Base-by-base conservation (phyloP, 1,139 yeast species). In the Yamadazyma pseudoaaseri region DNA sequence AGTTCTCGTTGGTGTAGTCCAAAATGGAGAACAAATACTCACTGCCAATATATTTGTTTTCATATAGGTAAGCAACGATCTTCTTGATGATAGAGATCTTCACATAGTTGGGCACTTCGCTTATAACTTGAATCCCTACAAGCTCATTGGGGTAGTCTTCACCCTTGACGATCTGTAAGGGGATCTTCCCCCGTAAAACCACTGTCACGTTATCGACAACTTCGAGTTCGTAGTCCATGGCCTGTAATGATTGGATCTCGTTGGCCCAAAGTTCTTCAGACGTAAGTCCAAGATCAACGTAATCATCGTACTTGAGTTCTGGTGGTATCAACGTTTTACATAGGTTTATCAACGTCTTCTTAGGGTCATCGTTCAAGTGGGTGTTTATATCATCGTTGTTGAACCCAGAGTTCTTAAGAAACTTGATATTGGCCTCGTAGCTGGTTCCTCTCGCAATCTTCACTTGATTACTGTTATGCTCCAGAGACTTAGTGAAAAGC, bases 1-100 rank as follows among this genome's bases (percentile, higher is more conserved):
- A 63, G 45, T 85, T 76, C 10, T 76, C 81, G 42, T 81, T 81
- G 13, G 87, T 49, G 90, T 94, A 89, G 41, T 86, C 95, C 32
- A 79, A 62, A 10, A 87, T 65, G 4, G 79, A 62, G 51, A 66
- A 82, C 2, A 89, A 54, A 63, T 82, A 74, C 46, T 84, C 79
- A 44, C 79, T 86, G 1, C 97, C 96, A 3, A 80, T 32, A 9
- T 78, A 56, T 11, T 65, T 62, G 33, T 65, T 62, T 1, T 56
- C 49, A 37, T 45, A 47, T 29, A 81, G 49, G 39, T 71, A 65
- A 4, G 58, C 51, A 8, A 73, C 51, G 20, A 80, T 53, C 26
- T 71, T 72, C 16, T 73, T 63, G 2, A 84, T 53, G 2, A 84
- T 70, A 8, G 89, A 80, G 13, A 83, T 54, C 42, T 85, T 82